Evolutionary conservation across 352 stramenopile genomes (phyloP).

Genomic region (Discostella stelligera): DNA sequence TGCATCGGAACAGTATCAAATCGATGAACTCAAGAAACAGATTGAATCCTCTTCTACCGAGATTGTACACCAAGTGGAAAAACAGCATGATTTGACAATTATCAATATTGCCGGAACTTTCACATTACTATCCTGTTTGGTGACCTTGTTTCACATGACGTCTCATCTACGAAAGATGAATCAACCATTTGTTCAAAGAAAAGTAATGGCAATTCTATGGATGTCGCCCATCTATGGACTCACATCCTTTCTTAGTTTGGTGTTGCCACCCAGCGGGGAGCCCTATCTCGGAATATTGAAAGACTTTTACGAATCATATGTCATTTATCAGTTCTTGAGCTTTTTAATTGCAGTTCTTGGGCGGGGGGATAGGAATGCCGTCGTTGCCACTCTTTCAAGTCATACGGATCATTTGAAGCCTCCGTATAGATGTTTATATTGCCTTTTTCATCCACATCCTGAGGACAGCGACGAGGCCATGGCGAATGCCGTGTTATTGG

Average conservation of each 20-base stretch:
- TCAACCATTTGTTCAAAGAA: conserved; percentile 91
- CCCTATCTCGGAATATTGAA: conserved; percentile 92
- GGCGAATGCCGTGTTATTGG: conserved; percentile 86
- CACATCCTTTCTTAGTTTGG: conserved; percentile 82
- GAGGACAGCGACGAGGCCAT: conserved; percentile 75
- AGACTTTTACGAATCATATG: conserved; percentile 93
- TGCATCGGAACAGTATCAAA: conserved; percentile 34
- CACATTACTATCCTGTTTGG: conserved; percentile 86
- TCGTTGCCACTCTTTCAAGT: conserved; percentile 62
- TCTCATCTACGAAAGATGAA: conserved; percentile 90
- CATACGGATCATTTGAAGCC: conserved; percentile 46
- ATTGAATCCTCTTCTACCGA: conserved; percentile 21
- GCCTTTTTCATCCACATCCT: conserved; percentile 66
- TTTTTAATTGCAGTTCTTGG: conserved; percentile 95
- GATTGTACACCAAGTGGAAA: conserved; percentile 60
- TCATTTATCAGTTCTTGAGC: conserved; percentile 96
- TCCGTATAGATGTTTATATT: conserved; percentile 60
- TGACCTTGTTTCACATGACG: conserved; percentile 89
- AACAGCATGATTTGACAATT: conserved; percentile 73
- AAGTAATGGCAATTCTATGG: conserved; percentile 89
- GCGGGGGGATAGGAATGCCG: conserved; percentile 87
- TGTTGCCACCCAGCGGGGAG: conserved; percentile 78
- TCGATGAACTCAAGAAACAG: conserved; percentile 33
- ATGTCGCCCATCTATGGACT: conserved; percentile 87
- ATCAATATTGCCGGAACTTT: conserved; percentile 89